Conservation (phyloP, 441 rosid species). For the Iberis amara region DNA sequence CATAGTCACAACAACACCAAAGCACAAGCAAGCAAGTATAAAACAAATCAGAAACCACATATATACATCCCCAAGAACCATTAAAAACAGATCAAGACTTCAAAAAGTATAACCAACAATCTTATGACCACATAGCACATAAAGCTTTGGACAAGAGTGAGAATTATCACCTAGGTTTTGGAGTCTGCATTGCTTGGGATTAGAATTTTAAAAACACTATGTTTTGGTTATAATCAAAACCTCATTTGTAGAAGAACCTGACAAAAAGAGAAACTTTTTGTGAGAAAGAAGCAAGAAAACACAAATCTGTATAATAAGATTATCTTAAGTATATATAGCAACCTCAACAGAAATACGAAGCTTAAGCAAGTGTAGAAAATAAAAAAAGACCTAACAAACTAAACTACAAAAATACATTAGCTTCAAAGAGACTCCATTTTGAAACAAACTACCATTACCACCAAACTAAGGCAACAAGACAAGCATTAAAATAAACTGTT, state of each 20-base stretch:
- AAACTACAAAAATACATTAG: constrained; percentile 47
- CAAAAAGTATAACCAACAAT: constrained; percentile 21
- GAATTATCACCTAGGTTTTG: constrained; percentile 65
- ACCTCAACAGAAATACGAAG: constrained; percentile 34
- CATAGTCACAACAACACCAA: constrained; percentile 24
- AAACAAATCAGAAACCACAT: background rate
- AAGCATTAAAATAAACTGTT: constrained; percentile 24
- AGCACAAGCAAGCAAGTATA: constrained; percentile 3
- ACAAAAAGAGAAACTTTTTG: constrained; percentile 41
- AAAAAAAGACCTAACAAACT: constrained; percentile 41
- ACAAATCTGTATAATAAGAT: constrained; percentile 25
- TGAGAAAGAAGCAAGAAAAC: constrained; percentile 33
- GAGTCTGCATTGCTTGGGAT: constrained; percentile 63
- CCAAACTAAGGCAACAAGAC: constrained; percentile 52
- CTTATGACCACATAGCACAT: constrained; percentile 9
- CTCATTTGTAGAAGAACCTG: constrained; percentile 39
- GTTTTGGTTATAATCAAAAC: background rate
- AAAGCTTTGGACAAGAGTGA: constrained; percentile 17
- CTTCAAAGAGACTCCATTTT: constrained; percentile 85
- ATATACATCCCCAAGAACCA: background rate
- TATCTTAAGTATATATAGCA: constrained; percentile 32
- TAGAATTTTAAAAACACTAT: constrained; percentile 29
- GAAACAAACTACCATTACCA: constrained; percentile 80
- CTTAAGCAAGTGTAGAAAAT: constrained; percentile 31
- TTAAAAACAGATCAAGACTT: constrained; percentile 5